Evolutionary conservation across 139 green algal species (phyloP), one percentile per base, ranked within the genome.

Genomic region (Spirogloea muscicola): DNA sequence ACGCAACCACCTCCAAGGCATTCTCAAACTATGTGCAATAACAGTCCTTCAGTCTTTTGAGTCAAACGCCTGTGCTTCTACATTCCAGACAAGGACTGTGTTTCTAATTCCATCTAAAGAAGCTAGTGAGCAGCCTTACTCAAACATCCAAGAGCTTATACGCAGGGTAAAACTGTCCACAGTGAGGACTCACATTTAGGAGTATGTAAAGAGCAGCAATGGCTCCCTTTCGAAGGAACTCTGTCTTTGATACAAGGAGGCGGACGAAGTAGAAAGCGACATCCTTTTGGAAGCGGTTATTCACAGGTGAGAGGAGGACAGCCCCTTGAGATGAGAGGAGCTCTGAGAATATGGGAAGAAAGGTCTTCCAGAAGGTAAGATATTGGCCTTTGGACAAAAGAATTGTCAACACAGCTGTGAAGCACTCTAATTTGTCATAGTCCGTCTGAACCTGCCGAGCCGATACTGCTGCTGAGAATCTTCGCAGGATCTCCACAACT

Each of bases 351-450:
- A 55, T 21, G 10, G 34, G 52, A 31, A 42, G 16, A 49, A 76
- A 76, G 13, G 25, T 31, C 58, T 25, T 27, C 68, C 68, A 76
- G 57, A 76, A 75, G 31, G n/a, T 38, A 6, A 76, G 16, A 25
- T 52, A 76, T 38, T 76, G 68, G 16, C 4, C 36, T 3, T 55
- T 51, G 4, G 48, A 21, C 38, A 80, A 63, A 6, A 80, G 39
- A 0, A 42, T 49, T 6, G 34, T 41, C 18, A 80, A 10, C 36
- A 60, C 42, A 6, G 42, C 59, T 0, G 60, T 66, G 9, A 79
- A 41, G 16, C 27, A 79, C 36, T 79, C 70, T 60, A 79, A 62
- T 25, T 39, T 77, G 37, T 62, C 70, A 63, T 65, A 60, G 0
- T 79, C 70, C 3, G 70, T 38, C 18, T 27, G 36, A 27, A 73